Conservation (phyloP, 2,329 filamentous ascomycete species). For the Orbilia blumenaviensis region DNA sequence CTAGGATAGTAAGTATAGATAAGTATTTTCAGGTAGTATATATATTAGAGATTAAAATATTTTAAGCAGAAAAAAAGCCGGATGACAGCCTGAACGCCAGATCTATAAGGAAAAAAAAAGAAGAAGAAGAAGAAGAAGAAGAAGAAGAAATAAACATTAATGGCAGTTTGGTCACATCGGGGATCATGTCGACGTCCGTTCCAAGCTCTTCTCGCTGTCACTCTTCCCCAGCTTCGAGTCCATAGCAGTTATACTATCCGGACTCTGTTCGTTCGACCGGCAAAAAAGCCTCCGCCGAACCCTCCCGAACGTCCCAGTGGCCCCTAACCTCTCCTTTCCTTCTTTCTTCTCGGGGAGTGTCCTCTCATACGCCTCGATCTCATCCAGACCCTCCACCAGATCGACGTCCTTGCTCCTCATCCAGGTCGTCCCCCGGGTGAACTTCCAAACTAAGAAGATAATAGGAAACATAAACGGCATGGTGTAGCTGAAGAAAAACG, state of each 20-base stretch:
- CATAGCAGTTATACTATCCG: no score
- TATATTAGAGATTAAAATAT: no score
- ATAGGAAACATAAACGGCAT: constrained; percentile 77
- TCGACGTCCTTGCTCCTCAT: constrained; percentile 70
- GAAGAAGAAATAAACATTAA: no score
- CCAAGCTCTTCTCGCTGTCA: background rate
- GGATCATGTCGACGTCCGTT: background rate
- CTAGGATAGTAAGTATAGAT: no score
- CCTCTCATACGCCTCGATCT: constrained; percentile 74
- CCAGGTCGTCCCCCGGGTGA: constrained; percentile 71
- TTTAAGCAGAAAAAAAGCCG: background rate
- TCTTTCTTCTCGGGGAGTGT: constrained; percentile 64
- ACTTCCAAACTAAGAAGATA: constrained; percentile 76
- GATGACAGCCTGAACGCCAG: constrained; percentile 1
- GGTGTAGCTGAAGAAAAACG: constrained; percentile 76
- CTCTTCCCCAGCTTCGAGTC: background rate
- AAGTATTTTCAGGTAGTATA: background rate
- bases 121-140: no score
- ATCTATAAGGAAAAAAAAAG: no score
- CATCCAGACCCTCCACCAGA: constrained; percentile 70
- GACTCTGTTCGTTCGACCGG: constrained; percentile 59
- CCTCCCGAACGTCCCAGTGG: constrained; percentile 3
- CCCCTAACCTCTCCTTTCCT: background rate
- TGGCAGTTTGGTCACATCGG: no score
- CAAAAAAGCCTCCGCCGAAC: constrained; percentile 63